Conservation (phyloP, 2,329 filamentous ascomycete genomes). For the Zymoseptoria passerinii region DNA sequence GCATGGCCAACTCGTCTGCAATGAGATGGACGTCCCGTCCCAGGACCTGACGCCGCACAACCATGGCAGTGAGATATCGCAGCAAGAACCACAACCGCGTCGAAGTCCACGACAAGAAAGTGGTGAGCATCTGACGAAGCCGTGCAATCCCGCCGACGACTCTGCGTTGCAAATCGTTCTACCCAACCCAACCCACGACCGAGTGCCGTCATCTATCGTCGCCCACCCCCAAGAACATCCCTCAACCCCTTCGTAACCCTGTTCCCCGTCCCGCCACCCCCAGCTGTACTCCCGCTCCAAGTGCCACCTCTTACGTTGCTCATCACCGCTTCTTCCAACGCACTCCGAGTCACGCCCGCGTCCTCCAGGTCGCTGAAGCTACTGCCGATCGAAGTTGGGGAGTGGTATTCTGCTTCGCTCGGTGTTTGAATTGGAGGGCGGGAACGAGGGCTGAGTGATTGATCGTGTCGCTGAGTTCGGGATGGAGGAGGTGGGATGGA, state of each 20-base stretch:
- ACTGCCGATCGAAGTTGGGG: conserved; percentile 60
- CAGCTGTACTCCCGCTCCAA: neutral
- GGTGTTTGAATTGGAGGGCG: neutral
- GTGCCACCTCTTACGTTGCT: conserved; percentile 52
- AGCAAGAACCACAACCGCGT: too few species aligned
- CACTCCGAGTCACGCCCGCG: conserved; percentile 71
- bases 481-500: neutral
- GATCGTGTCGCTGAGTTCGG: neutral
- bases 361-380: conserved; percentile 83
- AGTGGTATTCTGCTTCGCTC: neutral
- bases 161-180: too few species aligned
- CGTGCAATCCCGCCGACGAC: too few species aligned
- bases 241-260: neutral
- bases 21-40: too few species aligned
- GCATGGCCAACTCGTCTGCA: too few species aligned
- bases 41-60: too few species aligned
- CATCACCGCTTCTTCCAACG: conserved; percentile 67
- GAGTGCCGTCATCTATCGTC: neutral
- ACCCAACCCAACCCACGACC: too few species aligned
- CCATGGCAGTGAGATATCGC: too few species aligned
- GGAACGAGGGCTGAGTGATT: neutral
- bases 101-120: too few species aligned
- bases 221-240: neutral
- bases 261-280: neutral
- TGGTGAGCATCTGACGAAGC: too few species aligned